Evolutionary conservation across 2,329 filamentous ascomycete genomes (phyloP).

Genomic region (Apiospora hydei): DNA sequence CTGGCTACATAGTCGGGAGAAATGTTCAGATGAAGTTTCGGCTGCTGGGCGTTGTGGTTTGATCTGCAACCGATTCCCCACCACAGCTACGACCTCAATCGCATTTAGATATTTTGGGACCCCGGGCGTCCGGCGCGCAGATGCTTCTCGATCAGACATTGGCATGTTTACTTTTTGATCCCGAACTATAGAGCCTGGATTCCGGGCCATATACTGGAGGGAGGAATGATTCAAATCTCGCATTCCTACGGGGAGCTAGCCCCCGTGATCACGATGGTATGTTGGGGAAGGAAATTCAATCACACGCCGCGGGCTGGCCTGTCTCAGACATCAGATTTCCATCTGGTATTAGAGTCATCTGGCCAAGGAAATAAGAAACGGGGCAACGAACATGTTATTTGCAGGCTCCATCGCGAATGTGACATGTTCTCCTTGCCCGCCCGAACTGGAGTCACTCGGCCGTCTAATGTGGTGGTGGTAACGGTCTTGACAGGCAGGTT

Average conservation of each 20-base stretch:
- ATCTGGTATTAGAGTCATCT: background rate
- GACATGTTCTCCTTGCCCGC: conserved; percentile 8
- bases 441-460: background rate
- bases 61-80: background rate
- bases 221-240: background rate
- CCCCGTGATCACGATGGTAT: background rate
- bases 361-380: background rate
- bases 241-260: background rate
- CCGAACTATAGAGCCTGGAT: background rate
- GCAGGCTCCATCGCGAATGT: conserved; percentile 12
- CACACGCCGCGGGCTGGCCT: background rate
- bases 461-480: conserved; percentile 14
- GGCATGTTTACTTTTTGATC: background rate
- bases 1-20: background rate
- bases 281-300: conserved; percentile 1
- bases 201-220: background rate
- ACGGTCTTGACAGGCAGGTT: background rate
- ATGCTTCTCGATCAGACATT: background rate
- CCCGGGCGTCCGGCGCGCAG: conserved; percentile 1
- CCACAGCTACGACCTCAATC: background rate
- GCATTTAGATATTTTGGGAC: background rate
- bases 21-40: conserved; percentile 16
- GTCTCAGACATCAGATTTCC: background rate
- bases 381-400: background rate
- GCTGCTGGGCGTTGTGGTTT: conserved; percentile 4